phyloP scores from a whole-genome alignment of 495 filamentous ascomycete species.

The Penicillium silybi region DNA sequence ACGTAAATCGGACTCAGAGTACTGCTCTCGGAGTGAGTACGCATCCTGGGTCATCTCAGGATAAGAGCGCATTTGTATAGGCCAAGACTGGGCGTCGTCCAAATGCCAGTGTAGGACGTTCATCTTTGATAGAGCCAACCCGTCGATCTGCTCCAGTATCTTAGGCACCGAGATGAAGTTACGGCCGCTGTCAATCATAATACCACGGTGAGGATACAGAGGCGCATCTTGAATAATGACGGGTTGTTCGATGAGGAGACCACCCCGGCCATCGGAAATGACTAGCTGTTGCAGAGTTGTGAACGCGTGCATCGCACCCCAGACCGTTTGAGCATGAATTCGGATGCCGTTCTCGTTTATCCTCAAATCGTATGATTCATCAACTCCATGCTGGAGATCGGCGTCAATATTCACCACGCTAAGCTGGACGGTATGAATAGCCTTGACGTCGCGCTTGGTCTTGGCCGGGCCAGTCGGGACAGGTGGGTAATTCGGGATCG shows the following conservation, averaged over 20 bases:
- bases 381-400: slow-evolving; percentile 49
- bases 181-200: slow-evolving; percentile 50
- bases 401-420: slow-evolving; percentile 37
- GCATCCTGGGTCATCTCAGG: slow-evolving; percentile 53
- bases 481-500: slow-evolving; percentile 40
- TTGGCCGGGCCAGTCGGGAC: slow-evolving; percentile 42
- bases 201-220: slow-evolving; percentile 47
- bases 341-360: slow-evolving; percentile 30
- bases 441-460: slow-evolving; percentile 29
- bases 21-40: slow-evolving; percentile 45
- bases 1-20: slow-evolving; percentile 34
- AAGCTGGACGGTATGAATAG: slow-evolving; percentile 35
- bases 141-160: slow-evolving; percentile 49
- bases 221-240: slow-evolving; percentile 45
- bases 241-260: slow-evolving; percentile 47
- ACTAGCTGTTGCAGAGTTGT: slow-evolving; percentile 54
- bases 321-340: slow-evolving; percentile 48
- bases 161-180: slow-evolving; percentile 47
- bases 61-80: slow-evolving; percentile 44
- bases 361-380: slow-evolving; percentile 54
- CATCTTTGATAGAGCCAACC: slow-evolving; percentile 49
- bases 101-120: slow-evolving; percentile 53
- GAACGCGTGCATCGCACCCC: slow-evolving; percentile 56
- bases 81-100: slow-evolving; percentile 50
- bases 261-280: slow-evolving; percentile 42